Percentiles rank a stretch among this genome's conserved stretches.
Conservation (phyloP, 169 alveolate genomes). For the Eimeria maxima region DNA sequence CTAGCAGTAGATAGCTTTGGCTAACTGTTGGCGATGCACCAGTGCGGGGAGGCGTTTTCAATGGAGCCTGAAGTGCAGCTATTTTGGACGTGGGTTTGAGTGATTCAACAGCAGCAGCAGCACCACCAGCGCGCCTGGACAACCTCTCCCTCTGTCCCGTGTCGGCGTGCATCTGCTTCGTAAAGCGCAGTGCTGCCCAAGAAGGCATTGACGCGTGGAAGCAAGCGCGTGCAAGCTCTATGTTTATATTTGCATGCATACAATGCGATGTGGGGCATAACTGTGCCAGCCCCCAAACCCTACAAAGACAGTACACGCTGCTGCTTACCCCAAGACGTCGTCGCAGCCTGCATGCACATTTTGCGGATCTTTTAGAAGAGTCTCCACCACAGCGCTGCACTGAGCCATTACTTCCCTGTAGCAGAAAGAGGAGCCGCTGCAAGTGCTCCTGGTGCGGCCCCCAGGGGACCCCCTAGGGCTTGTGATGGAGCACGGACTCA, state of each 20-base stretch:
- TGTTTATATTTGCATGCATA: neutral
- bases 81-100: neutral
- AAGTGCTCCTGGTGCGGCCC: neutral
- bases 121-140: neutral
- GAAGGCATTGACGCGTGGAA: no score
- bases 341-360: conserved; percentile 17
- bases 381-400: conserved; percentile 8
- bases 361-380: neutral
- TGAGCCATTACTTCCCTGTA: neutral
- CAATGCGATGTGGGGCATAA: neutral
- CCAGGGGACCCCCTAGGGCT: neutral
- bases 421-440: neutral
- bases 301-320: neutral
- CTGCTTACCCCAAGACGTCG: conserved; percentile 19
- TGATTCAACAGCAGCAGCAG: neutral
- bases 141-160: neutral
- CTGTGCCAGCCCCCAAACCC: neutral
- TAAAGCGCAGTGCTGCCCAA: neutral
- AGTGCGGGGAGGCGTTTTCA: neutral
- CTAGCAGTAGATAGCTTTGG: neutral
- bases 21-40: neutral
- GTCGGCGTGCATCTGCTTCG: neutral
- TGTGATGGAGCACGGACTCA: neutral
- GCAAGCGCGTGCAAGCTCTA: neutral
- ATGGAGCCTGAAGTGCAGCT: neutral